Conservation (phyloP, 768 basidiomycete species). For the Heimioporus sp. region DNA sequence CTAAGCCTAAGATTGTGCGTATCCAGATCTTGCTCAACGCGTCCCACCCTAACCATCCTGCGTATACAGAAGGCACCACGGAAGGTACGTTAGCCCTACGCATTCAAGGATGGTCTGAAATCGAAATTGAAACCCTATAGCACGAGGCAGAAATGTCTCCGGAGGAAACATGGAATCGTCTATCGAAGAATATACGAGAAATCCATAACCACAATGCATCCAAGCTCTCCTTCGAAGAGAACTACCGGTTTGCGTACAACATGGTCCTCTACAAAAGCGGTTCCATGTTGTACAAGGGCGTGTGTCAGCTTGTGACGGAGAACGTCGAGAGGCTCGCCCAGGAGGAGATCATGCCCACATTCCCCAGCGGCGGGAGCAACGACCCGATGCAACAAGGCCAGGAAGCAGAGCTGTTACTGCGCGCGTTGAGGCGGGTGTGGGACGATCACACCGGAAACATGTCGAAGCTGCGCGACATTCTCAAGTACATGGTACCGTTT, state of each 20-base stretch:
- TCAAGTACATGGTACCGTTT: conserved; percentile 89
- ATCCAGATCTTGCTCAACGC: conserved; percentile 17
- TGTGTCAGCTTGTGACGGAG: conserved; percentile 72
- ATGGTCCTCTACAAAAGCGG: conserved; percentile 89
- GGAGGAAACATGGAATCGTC: conserved; percentile 78
- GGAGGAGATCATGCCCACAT: conserved; percentile 75
- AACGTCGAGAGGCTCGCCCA: conserved; percentile 81
- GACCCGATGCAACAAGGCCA: conserved; percentile 76
- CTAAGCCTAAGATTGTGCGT: conserved; percentile 44
- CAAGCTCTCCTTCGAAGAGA: conserved; percentile 88
- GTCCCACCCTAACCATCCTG: conserved; percentile 17
- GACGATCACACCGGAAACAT: conserved; percentile 90
- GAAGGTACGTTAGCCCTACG: conserved; percentile 36
- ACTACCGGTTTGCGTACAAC: conserved; percentile 92
- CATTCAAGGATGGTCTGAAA: not conserved
- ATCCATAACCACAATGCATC: conserved; percentile 94
- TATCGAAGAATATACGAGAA: conserved; percentile 85
- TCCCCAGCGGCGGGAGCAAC: conserved; percentile 65
- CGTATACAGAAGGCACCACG: conserved; percentile 42
- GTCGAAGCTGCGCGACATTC: conserved; percentile 82
- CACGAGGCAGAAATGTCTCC: conserved; percentile 74
- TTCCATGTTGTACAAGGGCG: conserved; percentile 82
- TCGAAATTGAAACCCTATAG: conserved; percentile 36
- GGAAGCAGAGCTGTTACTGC: conserved; percentile 84
- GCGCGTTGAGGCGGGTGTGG: conserved; percentile 83